phyloP scores from a whole-genome alignment of 352 stramenopile genomes.

The Globisporangium perplexum region DNA sequence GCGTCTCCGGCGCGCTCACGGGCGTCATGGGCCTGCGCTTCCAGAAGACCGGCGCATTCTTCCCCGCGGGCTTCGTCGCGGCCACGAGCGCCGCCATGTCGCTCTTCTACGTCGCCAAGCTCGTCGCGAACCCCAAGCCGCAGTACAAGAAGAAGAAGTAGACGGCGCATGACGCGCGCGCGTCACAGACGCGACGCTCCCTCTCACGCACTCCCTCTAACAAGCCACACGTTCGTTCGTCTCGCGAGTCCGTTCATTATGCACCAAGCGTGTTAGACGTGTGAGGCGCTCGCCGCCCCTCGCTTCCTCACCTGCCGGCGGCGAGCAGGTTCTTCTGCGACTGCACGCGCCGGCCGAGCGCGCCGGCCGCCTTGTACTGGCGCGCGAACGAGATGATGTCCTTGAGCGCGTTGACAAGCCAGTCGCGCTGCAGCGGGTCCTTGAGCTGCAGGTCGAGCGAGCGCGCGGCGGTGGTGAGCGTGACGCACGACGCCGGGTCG shows the following conservation, averaged over 20 bases:
- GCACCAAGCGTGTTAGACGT: too few species aligned
- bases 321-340: slow-evolving; percentile 3
- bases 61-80: slow-evolving; percentile 59
- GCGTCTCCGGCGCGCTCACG: slow-evolving; percentile 60
- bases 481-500: slow-evolving; percentile 43
- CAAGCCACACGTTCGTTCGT: too few species aligned
- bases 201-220: too few species aligned
- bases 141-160: slow-evolving; percentile 79
- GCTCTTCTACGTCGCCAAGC: slow-evolving; percentile 74
- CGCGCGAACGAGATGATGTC: slow-evolving; percentile 60
- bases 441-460: slow-evolving; percentile 65
- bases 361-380: slow-evolving; percentile 51
- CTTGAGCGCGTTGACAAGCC: slow-evolving; percentile 60
- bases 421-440: slow-evolving; percentile 64
- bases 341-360: slow-evolving; percentile 8
- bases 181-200: too few species aligned
- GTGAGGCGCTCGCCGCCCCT: too few species aligned
- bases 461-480: slow-evolving; percentile 39
- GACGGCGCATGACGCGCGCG: too few species aligned
- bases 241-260: too few species aligned
- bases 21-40: slow-evolving; percentile 73
- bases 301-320: not conserved
- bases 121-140: slow-evolving; percentile 60
- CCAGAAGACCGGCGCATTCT: slow-evolving; percentile 69
- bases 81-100: slow-evolving; percentile 67